Evolutionary conservation across 805 yeast genomes (phyloP), one percentile per base, ranked within the genome.

Genomic region (Lipomyces mesembrius): DNA sequence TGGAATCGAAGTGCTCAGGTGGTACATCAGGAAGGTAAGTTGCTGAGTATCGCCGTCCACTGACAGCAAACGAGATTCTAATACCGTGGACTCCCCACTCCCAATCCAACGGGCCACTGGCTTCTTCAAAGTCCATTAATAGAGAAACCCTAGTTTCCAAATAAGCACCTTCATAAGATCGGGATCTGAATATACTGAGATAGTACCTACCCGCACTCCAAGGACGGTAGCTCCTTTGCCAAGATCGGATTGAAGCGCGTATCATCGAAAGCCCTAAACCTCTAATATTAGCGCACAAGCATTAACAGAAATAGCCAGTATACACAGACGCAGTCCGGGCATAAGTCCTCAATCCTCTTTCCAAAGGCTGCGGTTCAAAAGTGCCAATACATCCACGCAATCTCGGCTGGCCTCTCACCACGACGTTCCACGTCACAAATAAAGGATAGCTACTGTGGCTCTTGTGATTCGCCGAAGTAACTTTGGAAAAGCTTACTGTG

Each of bases 331-430:
- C 87, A 49, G 83, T 78, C 20, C 88, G 62, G 0, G 97, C 82
- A 74, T 88, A 94, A 51, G 82, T 81, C 27, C 79, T 76, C 2
- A 92, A 82, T 0, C 95, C 97, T 0, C 74, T 60, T 20, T 83
- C 87, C 1, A 90, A 72, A 0, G 83, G 81, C 64, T 83, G 76
- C 17, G 84, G 78, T 22, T 82, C 79, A 76, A 95, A 95, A 0
- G 97, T 93, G 0, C 99, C 99, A 63, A 94, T 95, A 75, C 99
- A 94, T 0, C 99, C 99, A 55, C 98, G 81, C 59, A 94, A 79
- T 14, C 72, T 35, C 80, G 78, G 32, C 77, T 65, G 57, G 12
- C 64, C 67, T 2, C 37, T 49, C 20, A 76, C 61, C 3, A 70
- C 65, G 22, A 73, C 72, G 64, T 83, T 88, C 97, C 97, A 95